Evolutionary conservation across 2,329 filamentous ascomycete species (phyloP).

Genomic region (Diaporthe destruens): DNA sequence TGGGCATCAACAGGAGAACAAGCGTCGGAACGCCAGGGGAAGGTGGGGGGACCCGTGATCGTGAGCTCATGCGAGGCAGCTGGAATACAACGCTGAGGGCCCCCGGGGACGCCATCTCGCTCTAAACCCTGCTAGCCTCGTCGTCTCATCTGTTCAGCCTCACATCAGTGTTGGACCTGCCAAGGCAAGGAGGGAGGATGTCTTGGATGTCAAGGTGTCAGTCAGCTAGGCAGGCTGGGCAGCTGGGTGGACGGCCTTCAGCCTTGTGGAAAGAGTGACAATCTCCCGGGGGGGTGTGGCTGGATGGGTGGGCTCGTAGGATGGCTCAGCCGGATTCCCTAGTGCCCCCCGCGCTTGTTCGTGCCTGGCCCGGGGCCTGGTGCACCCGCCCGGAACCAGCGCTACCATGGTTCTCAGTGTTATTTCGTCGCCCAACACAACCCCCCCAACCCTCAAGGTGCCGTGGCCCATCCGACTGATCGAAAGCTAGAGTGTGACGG

Average conservation of each 20-base stretch:
- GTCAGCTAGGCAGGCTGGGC: background rate
- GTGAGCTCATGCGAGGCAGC: conserved; percentile 18
- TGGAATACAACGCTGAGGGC: conserved; percentile 21
- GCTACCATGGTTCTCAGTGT: conserved; percentile 7
- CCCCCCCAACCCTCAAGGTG: background rate
- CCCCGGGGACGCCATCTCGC: conserved; percentile 21
- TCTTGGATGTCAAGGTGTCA: too few species aligned
- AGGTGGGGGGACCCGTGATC: conserved; percentile 36
- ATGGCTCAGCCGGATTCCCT: conserved; percentile 11
- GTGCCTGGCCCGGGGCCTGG: background rate
- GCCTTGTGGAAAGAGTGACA: conserved; percentile 27
- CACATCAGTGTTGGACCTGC: conserved; percentile 14
- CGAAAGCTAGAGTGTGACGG: conserved; percentile 14
- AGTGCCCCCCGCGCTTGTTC: background rate
- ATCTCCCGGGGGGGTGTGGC: background rate
- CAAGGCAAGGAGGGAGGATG: background rate
- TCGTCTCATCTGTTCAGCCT: conserved; percentile 18
- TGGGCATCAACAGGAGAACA: conserved; percentile 20
- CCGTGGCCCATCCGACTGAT: background rate
- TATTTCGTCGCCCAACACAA: background rate
- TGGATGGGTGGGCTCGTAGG: too few species aligned
- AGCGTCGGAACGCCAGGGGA: background rate
- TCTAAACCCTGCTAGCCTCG: conserved; percentile 18
- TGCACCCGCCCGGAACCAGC: background rate
- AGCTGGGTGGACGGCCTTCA: background rate